Evolutionary conservation across 768 basidiomycete genomes (phyloP), one percentile per base, ranked within the genome.

Genomic region (Suillus brevipes): DNA sequence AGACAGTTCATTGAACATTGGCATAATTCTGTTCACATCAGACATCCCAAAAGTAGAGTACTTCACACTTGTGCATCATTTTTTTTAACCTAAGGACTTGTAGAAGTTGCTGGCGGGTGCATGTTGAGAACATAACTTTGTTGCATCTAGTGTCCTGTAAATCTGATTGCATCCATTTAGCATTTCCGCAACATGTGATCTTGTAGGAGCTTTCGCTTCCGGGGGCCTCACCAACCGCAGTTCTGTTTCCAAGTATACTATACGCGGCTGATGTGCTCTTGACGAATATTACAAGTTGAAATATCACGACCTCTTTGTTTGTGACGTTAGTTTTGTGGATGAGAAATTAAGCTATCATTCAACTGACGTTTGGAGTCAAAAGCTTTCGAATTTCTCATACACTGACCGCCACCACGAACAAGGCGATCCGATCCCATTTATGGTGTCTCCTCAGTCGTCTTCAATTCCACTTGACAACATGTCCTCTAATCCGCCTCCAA

Each of bases 391-490:
- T 47, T 63, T 64, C 55, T 57, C 63, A 64, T 38, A 40, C 38
- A 40, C n/a, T n/a, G 57, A 45, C 34, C 16, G 59, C 64, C 40
- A 70, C 69, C 50, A 31, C 31, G 31, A 50, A 66, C 67, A 62
- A 36, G 60, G 55, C 62, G 64, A n/a, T n/a, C n/a, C n/a, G 40
- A n/a, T 20, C 18, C n/a, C 53, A 53, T 50, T 16, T 31, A 64
- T 20, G 37, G 63, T n/a, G 40, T 45, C 34, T 62, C 18, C 7
- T 68, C 20, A 60, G 72, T 28, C 73, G 78, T 36, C 80, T 80
- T 25, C 73, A 78, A 47, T 77, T 81, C 43, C 74, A 79, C 12
- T 78, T 81, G 34, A 68, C 75, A n/a, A 74, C 75, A 25, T 57
- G 75, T 28, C 58, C 18, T 59, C 40, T 20, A 28, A 31, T 28